Evolutionary conservation across 371 early-diverging fungal species (phyloP).

Genomic region (Saksenaea vasiformis): DNA sequence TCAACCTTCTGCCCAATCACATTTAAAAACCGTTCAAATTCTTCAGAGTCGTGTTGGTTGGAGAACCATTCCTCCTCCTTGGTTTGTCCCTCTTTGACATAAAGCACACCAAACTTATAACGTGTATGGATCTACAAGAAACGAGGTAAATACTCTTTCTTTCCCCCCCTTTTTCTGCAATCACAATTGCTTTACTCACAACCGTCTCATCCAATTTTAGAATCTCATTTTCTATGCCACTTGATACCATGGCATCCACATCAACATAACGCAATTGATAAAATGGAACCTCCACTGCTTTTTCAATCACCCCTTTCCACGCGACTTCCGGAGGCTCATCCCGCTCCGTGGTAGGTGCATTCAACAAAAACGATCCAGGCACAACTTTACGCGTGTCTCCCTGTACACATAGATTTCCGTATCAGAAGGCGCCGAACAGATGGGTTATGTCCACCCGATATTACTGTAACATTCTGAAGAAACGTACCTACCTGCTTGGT

Average conservation of each 20-base stretch:
- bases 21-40: constrained; percentile 63
- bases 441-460: neutral
- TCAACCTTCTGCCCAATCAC: constrained; percentile 73
- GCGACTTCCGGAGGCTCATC: constrained; percentile 1
- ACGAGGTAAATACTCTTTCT: too few relatives aligned
- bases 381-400: constrained; percentile 24
- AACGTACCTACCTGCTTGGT: constrained; percentile 20
- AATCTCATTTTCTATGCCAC: constrained; percentile 27
- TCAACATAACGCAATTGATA: constrained; percentile 13
- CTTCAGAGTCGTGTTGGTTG: constrained; percentile 56
- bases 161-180: too few relatives aligned
- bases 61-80: constrained; percentile 75
- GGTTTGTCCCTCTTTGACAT: constrained; percentile 62
- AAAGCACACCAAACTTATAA: constrained; percentile 79
- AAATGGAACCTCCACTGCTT: constrained; percentile 14
- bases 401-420: neutral
- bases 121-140: constrained; percentile 53
- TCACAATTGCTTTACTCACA: constrained; percentile 13
- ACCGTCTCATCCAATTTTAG: constrained; percentile 31
- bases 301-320: constrained; percentile 29
- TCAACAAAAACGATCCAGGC: constrained; percentile 19
- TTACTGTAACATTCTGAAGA: neutral
- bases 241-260: constrained; percentile 16
- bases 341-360: constrained; percentile 7
- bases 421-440: neutral